Evolutionary conservation across 352 stramenopile genomes (phyloP).

Genomic region (Pythium aphanidermatum): DNA sequence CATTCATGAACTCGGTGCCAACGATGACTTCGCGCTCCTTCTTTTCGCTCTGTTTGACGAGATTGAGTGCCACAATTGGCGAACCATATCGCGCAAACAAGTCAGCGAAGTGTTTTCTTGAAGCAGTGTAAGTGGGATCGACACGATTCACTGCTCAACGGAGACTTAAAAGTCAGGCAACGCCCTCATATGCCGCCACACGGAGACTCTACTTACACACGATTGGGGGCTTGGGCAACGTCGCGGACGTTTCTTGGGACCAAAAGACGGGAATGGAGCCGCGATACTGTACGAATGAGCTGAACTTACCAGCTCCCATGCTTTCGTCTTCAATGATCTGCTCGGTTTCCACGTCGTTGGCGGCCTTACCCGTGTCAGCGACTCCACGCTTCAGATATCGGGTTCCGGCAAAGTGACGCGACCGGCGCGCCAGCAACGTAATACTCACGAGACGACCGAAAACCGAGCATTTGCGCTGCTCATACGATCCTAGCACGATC

Average conservation of each 20-base stretch:
- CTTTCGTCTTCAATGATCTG: slow-evolving; percentile 92
- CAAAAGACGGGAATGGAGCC: slow-evolving; percentile 99
- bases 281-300: slow-evolving; percentile 96
- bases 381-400: slow-evolving; percentile 97
- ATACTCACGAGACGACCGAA: slow-evolving; percentile 95
- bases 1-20: slow-evolving; percentile 96
- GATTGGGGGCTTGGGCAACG: slow-evolving; percentile 97
- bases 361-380: slow-evolving; percentile 97
- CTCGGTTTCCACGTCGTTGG: slow-evolving; percentile 99
- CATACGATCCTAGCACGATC: slow-evolving; percentile 93
- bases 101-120: slow-evolving; percentile 91
- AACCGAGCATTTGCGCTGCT: slow-evolving; percentile 95
- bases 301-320: slow-evolving; percentile 91
- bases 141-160: slow-evolving; percentile 95
- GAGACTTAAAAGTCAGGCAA: slow-evolving; percentile 14
- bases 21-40: slow-evolving; percentile 97
- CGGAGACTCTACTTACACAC: slow-evolving; percentile 40
- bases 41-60: slow-evolving; percentile 98
- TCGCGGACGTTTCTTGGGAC: slow-evolving; percentile 98
- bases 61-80: slow-evolving; percentile 96
- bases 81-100: slow-evolving; percentile 96
- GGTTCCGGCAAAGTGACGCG: slow-evolving; percentile 98
- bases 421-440: slow-evolving; percentile 94
- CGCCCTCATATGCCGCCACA: too few species aligned
- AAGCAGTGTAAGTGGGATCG: slow-evolving; percentile 95